Conservation (phyloP, 768 basidiomycete genomes). For the Lactarius vividus region DNA sequence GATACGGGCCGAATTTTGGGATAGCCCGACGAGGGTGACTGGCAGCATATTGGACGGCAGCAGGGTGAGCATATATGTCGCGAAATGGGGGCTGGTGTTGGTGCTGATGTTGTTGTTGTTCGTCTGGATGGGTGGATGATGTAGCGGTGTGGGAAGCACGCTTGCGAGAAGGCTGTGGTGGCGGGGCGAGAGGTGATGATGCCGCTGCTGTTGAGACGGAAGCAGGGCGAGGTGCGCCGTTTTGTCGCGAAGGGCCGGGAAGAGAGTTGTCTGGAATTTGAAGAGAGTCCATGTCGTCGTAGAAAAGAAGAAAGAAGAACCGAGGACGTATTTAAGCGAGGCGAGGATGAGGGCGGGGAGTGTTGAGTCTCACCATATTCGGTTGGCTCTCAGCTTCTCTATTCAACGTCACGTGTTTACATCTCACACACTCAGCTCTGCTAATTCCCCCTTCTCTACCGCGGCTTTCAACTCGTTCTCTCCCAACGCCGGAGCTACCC, state of each 20-base stretch:
- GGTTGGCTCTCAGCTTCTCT: not conserved
- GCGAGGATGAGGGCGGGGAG: not conserved
- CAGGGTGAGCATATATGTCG: constrained; percentile 83
- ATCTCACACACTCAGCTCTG: constrained; percentile 58
- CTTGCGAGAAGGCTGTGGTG: constrained; percentile 43
- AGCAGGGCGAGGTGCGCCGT: constrained; percentile 47
- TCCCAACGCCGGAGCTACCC: constrained; percentile 82
- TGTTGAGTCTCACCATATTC: not conserved
- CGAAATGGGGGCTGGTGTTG: constrained; percentile 44
- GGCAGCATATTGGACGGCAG: constrained; percentile 76
- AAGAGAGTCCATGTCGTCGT: constrained; percentile 37
- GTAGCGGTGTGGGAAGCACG: constrained; percentile 73
- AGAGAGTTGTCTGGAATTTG: constrained; percentile 47
- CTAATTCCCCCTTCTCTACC: constrained; percentile 49
- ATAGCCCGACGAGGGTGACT: constrained; percentile 84
- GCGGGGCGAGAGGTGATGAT: constrained; percentile 42
- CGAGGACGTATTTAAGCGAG: not conserved
- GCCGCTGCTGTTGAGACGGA: constrained; percentile 57
- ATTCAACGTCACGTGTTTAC: constrained; percentile 34
- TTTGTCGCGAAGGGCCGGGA: constrained; percentile 46
- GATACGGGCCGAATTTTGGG: constrained; percentile 93
- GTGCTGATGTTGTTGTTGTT: constrained; percentile 29
- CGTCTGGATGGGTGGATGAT: constrained; percentile 47
- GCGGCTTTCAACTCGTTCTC: constrained; percentile 53
- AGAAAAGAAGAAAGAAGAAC: not conserved